Evolutionary conservation across 1,284 basidiomycete species (phyloP).

Genomic region (Neolentinus lepideus): DNA sequence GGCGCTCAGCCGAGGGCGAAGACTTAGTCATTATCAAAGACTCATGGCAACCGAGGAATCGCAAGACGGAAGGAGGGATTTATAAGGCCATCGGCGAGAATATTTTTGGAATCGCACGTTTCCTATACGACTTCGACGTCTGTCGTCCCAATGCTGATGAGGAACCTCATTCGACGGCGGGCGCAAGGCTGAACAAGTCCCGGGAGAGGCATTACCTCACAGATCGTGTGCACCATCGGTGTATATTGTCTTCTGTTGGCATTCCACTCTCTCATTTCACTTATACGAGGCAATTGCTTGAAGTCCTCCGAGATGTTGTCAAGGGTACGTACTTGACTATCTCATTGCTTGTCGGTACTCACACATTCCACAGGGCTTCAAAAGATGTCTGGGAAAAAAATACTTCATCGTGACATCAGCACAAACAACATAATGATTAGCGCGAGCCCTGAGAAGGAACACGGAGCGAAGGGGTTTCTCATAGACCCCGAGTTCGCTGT

Average conservation of each 20-base stretch:
- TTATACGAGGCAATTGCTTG: not conserved
- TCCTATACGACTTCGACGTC: not conserved
- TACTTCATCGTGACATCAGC: not conserved
- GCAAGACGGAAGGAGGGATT: not conserved
- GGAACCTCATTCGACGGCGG: too few relatives aligned
- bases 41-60: not conserved
- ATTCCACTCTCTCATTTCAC: not conserved
- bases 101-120: not conserved
- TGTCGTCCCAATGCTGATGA: too few relatives aligned
- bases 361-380: too few relatives aligned
- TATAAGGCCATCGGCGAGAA: too few relatives aligned
- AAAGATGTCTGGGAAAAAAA: not conserved
- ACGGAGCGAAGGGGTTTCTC: not conserved
- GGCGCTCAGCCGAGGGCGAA: too few relatives aligned
- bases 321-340: not conserved
- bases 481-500: not conserved
- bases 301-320: not conserved
- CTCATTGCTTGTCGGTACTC: not conserved
- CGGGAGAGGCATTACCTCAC: too few relatives aligned
- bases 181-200: too few relatives aligned
- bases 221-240: not conserved
- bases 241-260: not conserved
- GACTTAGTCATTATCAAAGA: not conserved
- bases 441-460: not conserved
- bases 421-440: not conserved